Evolutionary conservation across 257 asterid species (phyloP), one percentile per base, ranked within the genome.

Genomic region (Solanum lycopersicoides): DNA sequence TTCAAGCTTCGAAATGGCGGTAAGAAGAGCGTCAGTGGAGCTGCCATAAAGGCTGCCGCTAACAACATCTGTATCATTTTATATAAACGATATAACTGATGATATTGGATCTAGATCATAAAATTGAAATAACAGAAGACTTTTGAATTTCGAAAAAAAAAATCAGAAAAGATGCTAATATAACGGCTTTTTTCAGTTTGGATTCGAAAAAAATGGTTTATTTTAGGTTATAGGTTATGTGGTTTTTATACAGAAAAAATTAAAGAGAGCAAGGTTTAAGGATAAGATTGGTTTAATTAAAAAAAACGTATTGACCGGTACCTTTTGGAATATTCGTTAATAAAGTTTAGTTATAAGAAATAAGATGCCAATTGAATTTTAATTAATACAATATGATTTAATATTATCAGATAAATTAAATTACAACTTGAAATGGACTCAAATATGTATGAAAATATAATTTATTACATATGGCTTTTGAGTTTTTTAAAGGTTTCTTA

Each of bases 1-100:
- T 82, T 88, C 59, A 91, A 89, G 21, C 88, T 88, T 34, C 92
- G 91, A 13, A 89, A 11, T 72, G 92, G 92, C 18, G 91, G 94
- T 35, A 92, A 63, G 82, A 76, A 75, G 41, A 92, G 87, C 9
- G 88, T 83, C 44, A 92, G 86, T 25, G 92, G 91, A 45, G 90
- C 91, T 35, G 87, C 90, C 80, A 90, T 47, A 74, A 89, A 88
- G 16, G 89, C 91, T 63, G 35, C 88, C 59, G 94, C 86, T 80
- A 89, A 76, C 75, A 90, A 77, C 80, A 91, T 45, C 63, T 83
- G 66, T 32, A 92, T 82, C 94, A 91, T 69, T 5, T 69, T 69
- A 32, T 79, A 44, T 16, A 79, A 45, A 79, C 1, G 9, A 37
- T 69, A 69, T 30, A 42, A 69, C 21, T 69, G 30, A 8, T 69